These are phyloP conservation scores for Fusarium sp. DNA, from an alignment of 2,329 filamentous ascomycete genomes.

Conservation along the genomic window DNA sequence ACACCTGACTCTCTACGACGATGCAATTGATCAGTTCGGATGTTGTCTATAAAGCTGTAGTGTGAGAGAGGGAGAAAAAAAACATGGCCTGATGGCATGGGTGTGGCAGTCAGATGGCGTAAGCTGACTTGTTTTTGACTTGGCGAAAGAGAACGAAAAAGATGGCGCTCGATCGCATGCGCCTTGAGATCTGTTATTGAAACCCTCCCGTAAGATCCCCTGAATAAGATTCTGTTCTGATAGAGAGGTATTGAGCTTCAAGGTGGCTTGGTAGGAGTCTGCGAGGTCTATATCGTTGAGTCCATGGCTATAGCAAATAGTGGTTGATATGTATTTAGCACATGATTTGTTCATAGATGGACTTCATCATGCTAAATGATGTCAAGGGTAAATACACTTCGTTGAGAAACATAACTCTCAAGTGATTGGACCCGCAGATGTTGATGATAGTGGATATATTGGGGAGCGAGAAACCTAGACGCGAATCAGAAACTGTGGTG, in stretches of 20 bases:
- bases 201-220: neutral
- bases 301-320: slow-evolving; percentile 26
- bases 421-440: slow-evolving; percentile 36
- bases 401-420: slow-evolving; percentile 10
- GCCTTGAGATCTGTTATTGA: slow-evolving; percentile 26
- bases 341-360: neutral
- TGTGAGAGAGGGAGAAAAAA: neutral
- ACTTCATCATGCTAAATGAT: slow-evolving; percentile 4
- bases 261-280: neutral
- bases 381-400: slow-evolving; percentile 25
- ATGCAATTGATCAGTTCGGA: slow-evolving; percentile 12
- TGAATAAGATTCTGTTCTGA: slow-evolving; percentile 3
- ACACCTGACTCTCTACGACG: neutral
- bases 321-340: neutral
- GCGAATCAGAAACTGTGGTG: slow-evolving; percentile 41
- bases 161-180: slow-evolving; percentile 18
- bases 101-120: slow-evolving; percentile 19
- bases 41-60: slow-evolving; percentile 8
- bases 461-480: slow-evolving; percentile 13
- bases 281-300: slow-evolving; percentile 18
- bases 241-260: slow-evolving; percentile 3
- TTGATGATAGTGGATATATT: slow-evolving; percentile 29
- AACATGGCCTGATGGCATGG: slow-evolving; percentile 28
- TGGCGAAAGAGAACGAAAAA: slow-evolving; percentile 12
- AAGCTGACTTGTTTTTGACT: slow-evolving; percentile 15